Base-by-base conservation (phyloP, 129 eudicot species). In the Chrysanthemum lavandulifolium region DNA sequence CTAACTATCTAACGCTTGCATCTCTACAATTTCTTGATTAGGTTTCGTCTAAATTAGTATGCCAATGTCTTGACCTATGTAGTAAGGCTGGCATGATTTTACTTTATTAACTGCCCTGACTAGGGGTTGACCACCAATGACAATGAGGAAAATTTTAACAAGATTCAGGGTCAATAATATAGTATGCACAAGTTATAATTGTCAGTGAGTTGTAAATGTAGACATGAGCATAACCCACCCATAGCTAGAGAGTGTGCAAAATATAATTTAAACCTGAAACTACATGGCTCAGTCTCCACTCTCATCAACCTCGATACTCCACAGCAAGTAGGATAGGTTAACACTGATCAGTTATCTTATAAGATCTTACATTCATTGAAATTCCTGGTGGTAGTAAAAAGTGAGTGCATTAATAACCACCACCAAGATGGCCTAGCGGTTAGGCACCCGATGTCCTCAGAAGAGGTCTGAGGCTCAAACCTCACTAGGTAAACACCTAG, bases 51-150 rank as follows among this genome's bases (percentile, higher is more conserved):
- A 25, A 25, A 73, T 48, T 25, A 14, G 60, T 48, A 73, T 23
- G 60, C 6, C 45, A 23, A 73, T 61, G 18, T 68, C 59, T 27
- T 61, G 50, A 47, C 23, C 48, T 23, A 48, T 9, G 11, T 31
- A 73, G 27, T 52, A 45, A 73, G 43, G 59, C 25, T 60, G 68
- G 61, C 60, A 59, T 72, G 57, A 72, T 62, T 61, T 73, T 8
- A 48, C 61, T 47, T 73, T 13, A 71, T 49, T 48, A 29, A 61
- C 27, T 61, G 13, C 54, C 67, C 76, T 61, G 61, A 48, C 14
- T 31, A 29, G 51, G 51, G 60, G 61, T 47, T 73, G 58, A 29
- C 77, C 13, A 31, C 53, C 52, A 61, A 48, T 33, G 61, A 61
- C 68, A 72, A 45, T 47, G 73, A 18, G 18, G 64, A 15, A 25